These are phyloP conservation scores for Fusarium marasasianum DNA, from an alignment of 2,329 filamentous ascomycete genomes.

Conservation along the genomic window DNA sequence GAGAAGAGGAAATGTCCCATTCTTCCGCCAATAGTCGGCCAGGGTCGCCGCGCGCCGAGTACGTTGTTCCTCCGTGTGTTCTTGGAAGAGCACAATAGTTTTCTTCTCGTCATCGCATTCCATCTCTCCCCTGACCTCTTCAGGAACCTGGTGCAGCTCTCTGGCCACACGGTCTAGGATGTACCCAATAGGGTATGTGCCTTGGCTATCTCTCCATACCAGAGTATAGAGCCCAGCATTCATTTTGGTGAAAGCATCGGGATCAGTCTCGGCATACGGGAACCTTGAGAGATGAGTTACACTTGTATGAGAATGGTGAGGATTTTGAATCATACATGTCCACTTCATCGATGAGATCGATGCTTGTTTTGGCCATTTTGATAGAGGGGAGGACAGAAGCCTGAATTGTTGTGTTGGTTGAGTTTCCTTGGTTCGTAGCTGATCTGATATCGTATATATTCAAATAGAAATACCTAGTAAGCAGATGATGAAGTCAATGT, in stretches of 20 bases:
- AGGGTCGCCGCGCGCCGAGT: slow-evolving; percentile 66
- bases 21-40: slow-evolving; percentile 72
- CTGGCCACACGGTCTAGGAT: slow-evolving; percentile 62
- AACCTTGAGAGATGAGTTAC: slow-evolving; percentile 64
- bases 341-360: slow-evolving; percentile 40
- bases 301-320: neutral
- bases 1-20: slow-evolving; percentile 77
- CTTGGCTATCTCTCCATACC: slow-evolving; percentile 69
- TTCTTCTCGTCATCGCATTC: slow-evolving; percentile 66
- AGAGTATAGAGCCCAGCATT: slow-evolving; percentile 73
- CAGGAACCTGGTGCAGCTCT: slow-evolving; percentile 59
- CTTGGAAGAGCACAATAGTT: slow-evolving; percentile 71
- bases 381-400: neutral
- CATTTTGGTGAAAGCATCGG: slow-evolving; percentile 63
- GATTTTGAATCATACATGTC: slow-evolving; percentile 33
- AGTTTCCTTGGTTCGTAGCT: neutral
- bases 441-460: neutral
- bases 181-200: slow-evolving; percentile 71
- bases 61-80: slow-evolving; percentile 69
- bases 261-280: slow-evolving; percentile 75
- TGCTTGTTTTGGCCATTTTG: slow-evolving; percentile 40
- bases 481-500: neutral
- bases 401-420: neutral
- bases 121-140: slow-evolving; percentile 65
- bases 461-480: too few relatives aligned